phyloP scores from a whole-genome alignment of 2,329 filamentous ascomycete genomes.

The Dactylellina leptospora region DNA sequence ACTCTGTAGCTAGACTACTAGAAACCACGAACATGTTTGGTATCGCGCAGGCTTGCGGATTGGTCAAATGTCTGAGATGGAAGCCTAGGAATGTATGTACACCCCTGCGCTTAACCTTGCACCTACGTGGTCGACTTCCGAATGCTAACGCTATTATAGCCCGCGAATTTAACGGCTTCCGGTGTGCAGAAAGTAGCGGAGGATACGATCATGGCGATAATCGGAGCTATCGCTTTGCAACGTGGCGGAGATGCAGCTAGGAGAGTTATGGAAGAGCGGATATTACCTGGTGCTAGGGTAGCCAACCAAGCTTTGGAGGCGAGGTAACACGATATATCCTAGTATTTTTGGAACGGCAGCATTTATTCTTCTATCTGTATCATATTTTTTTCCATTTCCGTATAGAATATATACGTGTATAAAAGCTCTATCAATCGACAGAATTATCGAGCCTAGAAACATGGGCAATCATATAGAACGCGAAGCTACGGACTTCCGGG shows the following conservation, averaged over 20 bases:
- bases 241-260: conserved; percentile 81
- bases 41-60: conserved; percentile 74
- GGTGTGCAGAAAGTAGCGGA: conserved; percentile 79
- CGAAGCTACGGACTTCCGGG: too few species aligned
- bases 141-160: conserved; percentile 60
- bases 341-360: too few species aligned
- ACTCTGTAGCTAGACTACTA: conserved; percentile 70
- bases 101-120: background rate
- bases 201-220: conserved; percentile 81
- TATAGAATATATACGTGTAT: too few species aligned
- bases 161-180: conserved; percentile 74
- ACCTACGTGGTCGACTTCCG: background rate
- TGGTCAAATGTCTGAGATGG: conserved; percentile 84
- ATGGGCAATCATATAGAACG: too few species aligned
- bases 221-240: conserved; percentile 90
- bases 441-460: too few species aligned
- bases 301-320: conserved; percentile 1
- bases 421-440: too few species aligned
- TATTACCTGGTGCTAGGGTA: conserved; percentile 64
- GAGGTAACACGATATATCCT: too few species aligned
- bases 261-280: conserved; percentile 76
- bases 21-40: conserved; percentile 72
- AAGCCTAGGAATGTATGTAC: conserved; percentile 76
- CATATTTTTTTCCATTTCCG: too few species aligned
- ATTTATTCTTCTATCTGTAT: too few species aligned